These are phyloP conservation scores for Vaccinium corymbosum DNA, from an alignment of 148 eudicot genomes.

Conservation along the genomic window DNA sequence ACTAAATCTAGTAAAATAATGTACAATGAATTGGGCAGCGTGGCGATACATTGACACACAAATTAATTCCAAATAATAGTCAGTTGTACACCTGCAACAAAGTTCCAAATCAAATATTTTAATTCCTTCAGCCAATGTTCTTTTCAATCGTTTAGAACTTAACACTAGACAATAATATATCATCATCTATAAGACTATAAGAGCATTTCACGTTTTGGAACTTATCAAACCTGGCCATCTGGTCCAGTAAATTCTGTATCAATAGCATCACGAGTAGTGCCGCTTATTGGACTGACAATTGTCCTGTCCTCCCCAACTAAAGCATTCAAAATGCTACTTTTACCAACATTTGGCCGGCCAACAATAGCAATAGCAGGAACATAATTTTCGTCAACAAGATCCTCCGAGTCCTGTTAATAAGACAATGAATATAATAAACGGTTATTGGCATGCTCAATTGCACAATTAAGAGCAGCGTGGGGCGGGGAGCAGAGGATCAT, in stretches of 20 bases:
- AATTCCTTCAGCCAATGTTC: background rate
- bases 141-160: background rate
- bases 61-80: background rate
- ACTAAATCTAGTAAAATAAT: background rate
- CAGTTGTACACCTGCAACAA: background rate
- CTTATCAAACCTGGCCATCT: slow-evolving; percentile 80
- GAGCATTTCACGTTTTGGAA: background rate
- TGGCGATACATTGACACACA: background rate
- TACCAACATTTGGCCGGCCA: slow-evolving; percentile 98
- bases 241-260: slow-evolving; percentile 86
- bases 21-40: background rate
- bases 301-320: slow-evolving; percentile 97
- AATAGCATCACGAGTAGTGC: slow-evolving; percentile 99
- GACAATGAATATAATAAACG: slow-evolving; percentile 19
- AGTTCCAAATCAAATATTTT: background rate
- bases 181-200: background rate
- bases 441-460: background rate
- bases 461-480: background rate
- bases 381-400: slow-evolving; percentile 54
- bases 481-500: background rate
- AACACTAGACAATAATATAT: background rate
- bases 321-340: slow-evolving; percentile 96
- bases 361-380: slow-evolving; percentile 84
- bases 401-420: slow-evolving; percentile 45
- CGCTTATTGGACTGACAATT: slow-evolving; percentile 96